Base-by-base conservation (phyloP, 805 yeast genomes). In the Sungouiozyma intestinalis region DNA sequence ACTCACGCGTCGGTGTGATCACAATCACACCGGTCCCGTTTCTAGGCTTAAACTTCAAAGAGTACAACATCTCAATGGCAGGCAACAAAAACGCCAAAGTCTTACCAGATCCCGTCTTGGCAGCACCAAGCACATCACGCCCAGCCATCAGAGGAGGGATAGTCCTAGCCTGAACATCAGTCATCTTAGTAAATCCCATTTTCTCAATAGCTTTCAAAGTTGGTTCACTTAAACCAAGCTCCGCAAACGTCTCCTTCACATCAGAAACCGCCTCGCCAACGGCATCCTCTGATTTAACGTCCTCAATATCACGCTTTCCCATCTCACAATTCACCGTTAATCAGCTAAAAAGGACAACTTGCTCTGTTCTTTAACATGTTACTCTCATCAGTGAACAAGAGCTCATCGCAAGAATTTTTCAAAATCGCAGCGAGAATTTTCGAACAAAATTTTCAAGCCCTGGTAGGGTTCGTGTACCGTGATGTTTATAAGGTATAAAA, bases 41-140 rank as follows among this genome's bases (percentile, higher is more conserved):
- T 70, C 97, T 77, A 42, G 98, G 97, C 66, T 90, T 92, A 71
- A 88, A 92, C 61, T 83, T 86, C 55, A 92, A 73, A 15, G 95
- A 79, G 59, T 88, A 83, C 42, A 92, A 72, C 67, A 87, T 68
- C 66, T 92, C 98, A 49, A 92, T 81, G 27, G 98, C 98, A 13
- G 99, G 99, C 46, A 92, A 74, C 57, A 92, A 69, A 54, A 92
- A 92, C 8, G 99, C 97, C 47, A 94, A 68, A 0, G 99, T 92
- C 68, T 92, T 92, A 61, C 99, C 99, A 1, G 97, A 87, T 42
- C 99, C 99, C 2, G 99, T 92, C 67, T 88, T 90, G 44, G 99
- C 99, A n/a, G 98, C 98, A 51, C 98, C 99, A 42, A 92, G 72
- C 16, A 94, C 97, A 65, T 92, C 99, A 53, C 90, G 77, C 36